Evolutionary conservation across 2,329 filamentous ascomycete species (phyloP).

Genomic region (Cercospora sp.): DNA sequence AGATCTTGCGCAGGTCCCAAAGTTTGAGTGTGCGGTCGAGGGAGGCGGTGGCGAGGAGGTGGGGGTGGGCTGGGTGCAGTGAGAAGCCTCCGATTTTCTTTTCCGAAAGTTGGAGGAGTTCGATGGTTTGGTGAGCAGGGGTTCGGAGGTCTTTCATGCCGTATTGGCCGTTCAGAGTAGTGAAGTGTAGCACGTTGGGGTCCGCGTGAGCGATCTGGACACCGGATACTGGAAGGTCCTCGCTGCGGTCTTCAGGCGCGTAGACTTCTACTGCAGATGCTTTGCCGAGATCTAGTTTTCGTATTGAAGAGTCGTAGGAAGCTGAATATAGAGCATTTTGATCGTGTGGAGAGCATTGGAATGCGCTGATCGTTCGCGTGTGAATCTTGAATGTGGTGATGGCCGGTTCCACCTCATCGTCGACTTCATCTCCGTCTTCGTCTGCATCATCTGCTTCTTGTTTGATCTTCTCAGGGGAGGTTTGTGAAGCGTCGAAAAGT

Average conservation of each 20-base stretch:
- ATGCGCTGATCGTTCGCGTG: slow-evolving; percentile 80
- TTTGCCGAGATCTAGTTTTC: slow-evolving; percentile 79
- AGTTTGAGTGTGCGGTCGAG: slow-evolving; percentile 86
- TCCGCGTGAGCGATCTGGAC: slow-evolving; percentile 74
- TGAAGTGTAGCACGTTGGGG: slow-evolving; percentile 77
- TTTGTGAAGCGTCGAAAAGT: slow-evolving; percentile 84
- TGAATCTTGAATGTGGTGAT: slow-evolving; percentile 91
- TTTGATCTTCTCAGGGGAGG: slow-evolving; percentile 46
- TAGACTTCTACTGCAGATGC: slow-evolving; percentile 79
- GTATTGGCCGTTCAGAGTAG: slow-evolving; percentile 77
- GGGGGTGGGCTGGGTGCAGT: slow-evolving; percentile 73
- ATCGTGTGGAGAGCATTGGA: slow-evolving; percentile 74
- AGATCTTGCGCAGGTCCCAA: slow-evolving; percentile 86
- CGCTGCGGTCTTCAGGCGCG: slow-evolving; percentile 66
- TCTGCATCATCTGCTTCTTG: slow-evolving; percentile 59
- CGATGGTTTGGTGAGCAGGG: slow-evolving; percentile 52
- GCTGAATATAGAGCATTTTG: slow-evolving; percentile 75
- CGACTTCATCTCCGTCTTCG: slow-evolving; percentile 64
- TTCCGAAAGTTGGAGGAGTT: slow-evolving; percentile 75
- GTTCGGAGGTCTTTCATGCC: slow-evolving; percentile 78
- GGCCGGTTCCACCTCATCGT: slow-evolving; percentile 67
- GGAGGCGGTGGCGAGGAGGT: slow-evolving; percentile 84
- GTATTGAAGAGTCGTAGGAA: slow-evolving; percentile 90
- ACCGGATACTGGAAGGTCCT: slow-evolving; percentile 78
- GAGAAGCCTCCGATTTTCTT: slow-evolving; percentile 97